Base-by-base conservation (phyloP, 495 filamentous ascomycete species). In the Neurospora sp. region DNA sequence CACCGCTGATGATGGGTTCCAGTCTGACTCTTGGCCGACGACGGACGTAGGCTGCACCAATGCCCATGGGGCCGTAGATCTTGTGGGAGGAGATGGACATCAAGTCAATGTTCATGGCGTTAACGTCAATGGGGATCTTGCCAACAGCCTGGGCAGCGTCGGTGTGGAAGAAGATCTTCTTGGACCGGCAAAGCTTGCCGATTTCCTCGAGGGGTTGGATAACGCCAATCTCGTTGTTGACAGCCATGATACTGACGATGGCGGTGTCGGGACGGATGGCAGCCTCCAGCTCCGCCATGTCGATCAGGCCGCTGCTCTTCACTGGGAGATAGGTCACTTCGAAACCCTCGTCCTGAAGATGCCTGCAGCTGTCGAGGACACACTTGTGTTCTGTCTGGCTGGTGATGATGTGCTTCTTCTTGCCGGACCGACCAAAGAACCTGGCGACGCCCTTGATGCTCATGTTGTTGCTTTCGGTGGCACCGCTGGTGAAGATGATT, bases 81-180 rank as follows among this genome's bases (percentile, higher is more conserved):
- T 99, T 99, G 84, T 99, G 96, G 69, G 92, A 94, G n/a, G 96
- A 98, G 62, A 99, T 97, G 12, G 94, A 97, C 96, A 98, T 97
- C 78, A 99, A 84, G 80, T 99, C 96, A 71, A 98, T 90, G 80
- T 97, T 95, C 92, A 95, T 92, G 82, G 94, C 92, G 82, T 98
- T 96, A 72, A 99, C 96, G 79, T 97, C 93, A 39, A 99, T 85
- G 0, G 94, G 94, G 72, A 99, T 97, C 86, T 99, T 99, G 78
- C 96, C 96, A 5, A 97, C 94, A 5, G 96, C 96, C 84, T 99
- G 96, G 7, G 96, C 96, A 38, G 83, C 96, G 82, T 99, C 96
- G n/a, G 94, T 97, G 83, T 99, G 96, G 90, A 98, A 99, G 86
- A 97, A 99, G 69, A 97, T 85, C 85, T 98, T 97, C 81, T 92